Conservation (phyloP, 2,329 filamentous ascomycete species). For the Xylaria sp. region DNA sequence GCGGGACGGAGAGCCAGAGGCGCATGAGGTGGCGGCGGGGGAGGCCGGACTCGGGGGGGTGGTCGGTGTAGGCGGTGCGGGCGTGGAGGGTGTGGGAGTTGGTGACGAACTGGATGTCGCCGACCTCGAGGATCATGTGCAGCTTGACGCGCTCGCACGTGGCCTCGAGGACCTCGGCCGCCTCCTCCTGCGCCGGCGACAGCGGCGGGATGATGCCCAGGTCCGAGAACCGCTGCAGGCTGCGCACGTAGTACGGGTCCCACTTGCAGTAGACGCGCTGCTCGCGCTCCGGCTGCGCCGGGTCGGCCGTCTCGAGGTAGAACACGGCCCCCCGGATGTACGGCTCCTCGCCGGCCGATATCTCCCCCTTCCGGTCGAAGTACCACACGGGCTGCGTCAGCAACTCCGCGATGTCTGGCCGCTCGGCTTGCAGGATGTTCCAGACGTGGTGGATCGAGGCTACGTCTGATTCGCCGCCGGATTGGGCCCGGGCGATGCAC, state of each 20-base stretch:
- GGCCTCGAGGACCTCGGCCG: constrained; percentile 73
- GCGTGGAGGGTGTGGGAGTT: constrained; percentile 84
- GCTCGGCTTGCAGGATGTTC: constrained; percentile 76
- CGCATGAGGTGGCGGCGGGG: constrained; percentile 81
- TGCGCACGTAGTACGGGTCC: constrained; percentile 88
- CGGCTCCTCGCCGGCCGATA: constrained; percentile 72
- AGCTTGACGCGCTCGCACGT: constrained; percentile 75
- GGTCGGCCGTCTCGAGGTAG: constrained; percentile 69
- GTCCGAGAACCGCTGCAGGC: constrained; percentile 75
- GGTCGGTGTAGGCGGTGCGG: constrained; percentile 77
- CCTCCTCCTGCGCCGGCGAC: constrained; percentile 70
- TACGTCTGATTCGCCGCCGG: constrained; percentile 84
- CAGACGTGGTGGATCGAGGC: constrained; percentile 80
- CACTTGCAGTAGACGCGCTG: constrained; percentile 80
- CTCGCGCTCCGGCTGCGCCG: constrained; percentile 53
- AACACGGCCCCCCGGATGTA: constrained; percentile 76
- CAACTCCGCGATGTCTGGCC: constrained; percentile 78
- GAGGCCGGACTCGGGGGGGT: constrained; percentile 62
- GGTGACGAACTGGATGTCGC: constrained; percentile 85
- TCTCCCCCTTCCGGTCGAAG: constrained; percentile 89
- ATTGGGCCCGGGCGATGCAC: constrained; percentile 77
- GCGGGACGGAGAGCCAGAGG: constrained; percentile 82
- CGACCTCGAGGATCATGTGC: constrained; percentile 86
- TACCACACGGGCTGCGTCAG: constrained; percentile 85
- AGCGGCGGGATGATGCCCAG: constrained; percentile 74